Evolutionary conservation across 345 rosid species (phyloP).

Genomic region (Boechera stricta): DNA sequence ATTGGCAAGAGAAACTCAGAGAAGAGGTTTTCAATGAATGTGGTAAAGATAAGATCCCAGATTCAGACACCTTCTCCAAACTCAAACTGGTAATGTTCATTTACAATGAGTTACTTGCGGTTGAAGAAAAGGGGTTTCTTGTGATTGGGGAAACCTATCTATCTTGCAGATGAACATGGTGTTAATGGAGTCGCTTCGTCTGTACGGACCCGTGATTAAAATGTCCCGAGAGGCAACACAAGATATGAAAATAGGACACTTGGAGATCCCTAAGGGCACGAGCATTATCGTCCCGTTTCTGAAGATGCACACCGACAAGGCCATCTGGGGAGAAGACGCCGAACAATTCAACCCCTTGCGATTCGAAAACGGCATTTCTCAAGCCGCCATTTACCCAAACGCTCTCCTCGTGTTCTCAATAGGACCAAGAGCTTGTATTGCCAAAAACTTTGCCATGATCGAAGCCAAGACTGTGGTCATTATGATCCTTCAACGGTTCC

Average conservation of each 20-base stretch:
- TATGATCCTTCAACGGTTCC: slow-evolving; percentile 43
- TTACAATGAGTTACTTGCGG: background rate
- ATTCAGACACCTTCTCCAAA: slow-evolving; percentile 47
- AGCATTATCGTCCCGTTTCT: slow-evolving; percentile 31
- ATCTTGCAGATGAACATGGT: slow-evolving; percentile 56
- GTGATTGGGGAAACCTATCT: background rate
- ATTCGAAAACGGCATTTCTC: slow-evolving; percentile 46
- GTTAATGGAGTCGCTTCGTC: slow-evolving; percentile 58
- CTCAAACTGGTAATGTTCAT: slow-evolving; percentile 47
- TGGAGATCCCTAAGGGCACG: slow-evolving; percentile 51
- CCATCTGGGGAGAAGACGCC: slow-evolving; percentile 66
- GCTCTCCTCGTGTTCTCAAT: slow-evolving; percentile 50
- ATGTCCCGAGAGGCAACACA: slow-evolving; percentile 44
- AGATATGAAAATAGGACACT: slow-evolving; percentile 51
- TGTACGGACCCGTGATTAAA: slow-evolving; percentile 50
- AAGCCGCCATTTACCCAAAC: slow-evolving; percentile 49
- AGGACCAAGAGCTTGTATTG: slow-evolving; percentile 62
- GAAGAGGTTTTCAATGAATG: slow-evolving; percentile 48
- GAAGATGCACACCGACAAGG: slow-evolving; percentile 46
- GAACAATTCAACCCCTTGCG: slow-evolving; percentile 59
- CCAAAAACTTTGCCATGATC: slow-evolving; percentile 54
- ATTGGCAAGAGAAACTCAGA: slow-evolving; percentile 55
- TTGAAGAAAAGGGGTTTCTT: background rate
- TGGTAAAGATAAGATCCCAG: slow-evolving; percentile 42
- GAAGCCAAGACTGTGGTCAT: slow-evolving; percentile 47